These are phyloP conservation scores for Trypanosoma lewisi DNA, from an alignment of 208 protist genomes.

Conservation along the genomic window DNA sequence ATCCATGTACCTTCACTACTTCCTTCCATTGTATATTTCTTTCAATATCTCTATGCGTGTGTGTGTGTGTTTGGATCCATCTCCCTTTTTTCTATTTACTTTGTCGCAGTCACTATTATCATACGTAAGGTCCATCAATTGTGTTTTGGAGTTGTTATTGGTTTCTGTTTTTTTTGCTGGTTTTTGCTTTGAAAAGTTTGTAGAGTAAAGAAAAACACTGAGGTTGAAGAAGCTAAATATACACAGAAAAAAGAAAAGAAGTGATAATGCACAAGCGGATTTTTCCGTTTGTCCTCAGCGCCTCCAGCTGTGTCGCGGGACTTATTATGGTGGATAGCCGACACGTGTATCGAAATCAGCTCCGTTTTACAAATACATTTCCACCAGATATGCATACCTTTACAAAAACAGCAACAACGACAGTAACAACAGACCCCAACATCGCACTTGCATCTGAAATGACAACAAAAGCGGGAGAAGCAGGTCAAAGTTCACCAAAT, in stretches of 20 bases:
- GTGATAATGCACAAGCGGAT: neutral
- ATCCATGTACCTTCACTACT: neutral
- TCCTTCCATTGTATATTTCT: neutral
- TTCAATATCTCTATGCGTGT: neutral
- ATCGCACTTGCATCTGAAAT: neutral
- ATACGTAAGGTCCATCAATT: neutral
- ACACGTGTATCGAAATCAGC: neutral
- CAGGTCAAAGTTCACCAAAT: neutral
- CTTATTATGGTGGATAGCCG: constrained; percentile 14
- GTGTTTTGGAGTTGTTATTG: neutral
- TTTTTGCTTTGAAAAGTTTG: too few relatives aligned
- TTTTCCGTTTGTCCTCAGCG: neutral
- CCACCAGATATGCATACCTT: neutral
- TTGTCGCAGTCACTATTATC: too few relatives aligned
- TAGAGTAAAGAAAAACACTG: too few relatives aligned
- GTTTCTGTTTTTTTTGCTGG: neutral
- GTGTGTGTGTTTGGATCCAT: constrained; percentile 5
- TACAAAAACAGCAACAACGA: too few relatives aligned
- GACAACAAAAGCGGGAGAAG: neutral
- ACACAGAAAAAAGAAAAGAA: neutral
- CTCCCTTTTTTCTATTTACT: constrained; percentile 21
- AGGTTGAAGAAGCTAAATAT: neutral
- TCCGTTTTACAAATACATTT: neutral
- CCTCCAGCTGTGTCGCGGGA: neutral
- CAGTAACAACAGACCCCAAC: too few relatives aligned